Base-by-base conservation (phyloP, 2,329 filamentous ascomycete genomes). In the Simplicillium sp. region DNA sequence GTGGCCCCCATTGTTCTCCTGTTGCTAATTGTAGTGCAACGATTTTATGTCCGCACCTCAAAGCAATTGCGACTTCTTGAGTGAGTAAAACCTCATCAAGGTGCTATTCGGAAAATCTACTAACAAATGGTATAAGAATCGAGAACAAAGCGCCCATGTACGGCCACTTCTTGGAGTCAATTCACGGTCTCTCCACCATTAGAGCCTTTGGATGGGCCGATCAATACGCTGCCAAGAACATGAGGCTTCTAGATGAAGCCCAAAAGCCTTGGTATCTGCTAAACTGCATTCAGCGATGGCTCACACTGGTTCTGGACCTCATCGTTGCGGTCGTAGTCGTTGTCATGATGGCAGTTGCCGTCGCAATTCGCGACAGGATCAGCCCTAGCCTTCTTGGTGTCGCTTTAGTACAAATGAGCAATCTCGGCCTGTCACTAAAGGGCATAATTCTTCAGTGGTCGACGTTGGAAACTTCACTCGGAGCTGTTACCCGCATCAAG, bases 191-290 rank as follows among this genome's bases (percentile, higher is more conserved):
- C 1, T 44, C 50, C 1, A 60, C 58, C 2, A 61, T 68, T 25
- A 58, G 65, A 3, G 62, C 66, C 2, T 61, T 65, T 35, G 56
- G 55, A 12, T 61, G 59, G 59, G 57, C 61, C n/a, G 48, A 49
- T 5, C 53, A 55, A 1, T 65, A 66, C 28, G 53, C 58, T 1
- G 47, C 61, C 11, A 62, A 64, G 36, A 64, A 58, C 2, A 54
- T 60, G 1, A 40, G 45, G 2, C 53, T 61, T 0, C 52, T 70
- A 3, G 65, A 76, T 38, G 54, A 57, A 3, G 69, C 71, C 0
- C 73, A 77, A 43, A 63, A 67, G 37, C 73, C 73, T 1, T 68
- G 66, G 29, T 77, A 76, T 46, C 60, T 74, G 3, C 60, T 76
- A 28, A 68, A 64, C 37, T 63, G 65, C 13, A 66, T 75, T 8